Conservation (phyloP, 192 early-diverging fungal species). For the Podila horticola region DNA sequence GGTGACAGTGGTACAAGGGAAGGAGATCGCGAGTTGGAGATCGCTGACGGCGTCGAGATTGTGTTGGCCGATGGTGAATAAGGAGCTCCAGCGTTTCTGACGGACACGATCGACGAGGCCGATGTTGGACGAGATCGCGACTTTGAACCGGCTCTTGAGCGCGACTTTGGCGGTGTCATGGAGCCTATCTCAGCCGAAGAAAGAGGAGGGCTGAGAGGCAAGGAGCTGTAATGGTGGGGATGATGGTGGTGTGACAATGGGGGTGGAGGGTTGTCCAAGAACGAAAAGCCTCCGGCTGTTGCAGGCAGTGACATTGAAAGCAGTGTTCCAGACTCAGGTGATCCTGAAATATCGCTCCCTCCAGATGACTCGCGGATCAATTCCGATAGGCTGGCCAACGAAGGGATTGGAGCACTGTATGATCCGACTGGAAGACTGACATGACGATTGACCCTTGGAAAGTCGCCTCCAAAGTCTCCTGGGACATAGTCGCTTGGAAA, state of each 20-base stretch:
- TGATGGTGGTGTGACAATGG: slow-evolving; percentile 31
- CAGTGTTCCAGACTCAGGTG: slow-evolving; percentile 27
- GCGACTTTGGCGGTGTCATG: slow-evolving; percentile 37
- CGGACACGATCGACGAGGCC: slow-evolving; percentile 27
- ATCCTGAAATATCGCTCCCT: slow-evolving; percentile 11
- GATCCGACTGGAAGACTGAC: slow-evolving; percentile 39
- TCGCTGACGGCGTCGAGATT: background rate
- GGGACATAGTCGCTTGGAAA: slow-evolving; percentile 41
- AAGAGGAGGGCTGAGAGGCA: slow-evolving; percentile 40
- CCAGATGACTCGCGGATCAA: slow-evolving; percentile 46
- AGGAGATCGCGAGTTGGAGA: slow-evolving; percentile 35
- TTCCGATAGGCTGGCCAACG: slow-evolving; percentile 43
- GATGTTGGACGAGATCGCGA: slow-evolving; percentile 44
- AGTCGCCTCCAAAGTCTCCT: slow-evolving; percentile 21
- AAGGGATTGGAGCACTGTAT: slow-evolving; percentile 42
- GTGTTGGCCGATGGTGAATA: slow-evolving; percentile 36
- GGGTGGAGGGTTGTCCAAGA: slow-evolving; percentile 41
- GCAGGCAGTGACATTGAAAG: slow-evolving; percentile 46
- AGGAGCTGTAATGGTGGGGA: slow-evolving; percentile 15
- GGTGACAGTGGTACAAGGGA: slow-evolving; percentile 41
- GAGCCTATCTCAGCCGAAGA: slow-evolving; percentile 24
- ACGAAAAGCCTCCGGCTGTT: slow-evolving; percentile 34
- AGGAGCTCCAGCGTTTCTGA: slow-evolving; percentile 37
- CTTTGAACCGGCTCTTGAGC: slow-evolving; percentile 45
- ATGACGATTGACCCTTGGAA: slow-evolving; percentile 23